These are phyloP conservation scores for Phytophthora kernoviae DNA, from an alignment of 352 stramenopile genomes.

Conservation along the genomic window DNA sequence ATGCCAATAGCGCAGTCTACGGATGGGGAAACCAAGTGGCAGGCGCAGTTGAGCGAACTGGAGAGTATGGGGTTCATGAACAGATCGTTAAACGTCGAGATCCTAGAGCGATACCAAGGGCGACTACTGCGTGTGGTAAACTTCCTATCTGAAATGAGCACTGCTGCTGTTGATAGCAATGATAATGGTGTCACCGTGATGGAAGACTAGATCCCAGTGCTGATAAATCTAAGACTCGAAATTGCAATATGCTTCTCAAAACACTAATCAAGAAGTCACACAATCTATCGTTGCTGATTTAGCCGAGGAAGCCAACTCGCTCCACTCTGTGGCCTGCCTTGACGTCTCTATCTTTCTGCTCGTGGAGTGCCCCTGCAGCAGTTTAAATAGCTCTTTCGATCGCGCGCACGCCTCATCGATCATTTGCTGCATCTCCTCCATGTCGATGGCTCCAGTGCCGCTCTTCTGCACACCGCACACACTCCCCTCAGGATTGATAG, in stretches of 20 bases:
- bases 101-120: constrained; percentile 84
- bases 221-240: constrained; percentile 14
- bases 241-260: neutral
- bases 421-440: constrained; percentile 83
- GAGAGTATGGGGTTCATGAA: constrained; percentile 78
- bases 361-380: constrained; percentile 53
- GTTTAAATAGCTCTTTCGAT: constrained; percentile 69
- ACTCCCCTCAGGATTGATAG: constrained; percentile 57
- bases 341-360: constrained; percentile 57
- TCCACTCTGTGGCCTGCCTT: constrained; percentile 53
- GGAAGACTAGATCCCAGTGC: constrained; percentile 37
- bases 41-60: constrained; percentile 65
- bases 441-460: constrained; percentile 64
- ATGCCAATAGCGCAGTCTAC: constrained; percentile 56
- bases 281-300: constrained; percentile 15
- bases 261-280: neutral
- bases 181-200: constrained; percentile 36
- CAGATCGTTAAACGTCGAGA: constrained; percentile 59
- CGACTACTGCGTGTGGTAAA: constrained; percentile 85
- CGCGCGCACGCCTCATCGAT: constrained; percentile 70
- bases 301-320: constrained; percentile 72
- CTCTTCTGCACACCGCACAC: constrained; percentile 84
- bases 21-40: constrained; percentile 65
- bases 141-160: constrained; percentile 70
- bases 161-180: constrained; percentile 6